Base-by-base conservation (phyloP, 306 rosid genomes). In the Begonia fuchsioides region DNA sequence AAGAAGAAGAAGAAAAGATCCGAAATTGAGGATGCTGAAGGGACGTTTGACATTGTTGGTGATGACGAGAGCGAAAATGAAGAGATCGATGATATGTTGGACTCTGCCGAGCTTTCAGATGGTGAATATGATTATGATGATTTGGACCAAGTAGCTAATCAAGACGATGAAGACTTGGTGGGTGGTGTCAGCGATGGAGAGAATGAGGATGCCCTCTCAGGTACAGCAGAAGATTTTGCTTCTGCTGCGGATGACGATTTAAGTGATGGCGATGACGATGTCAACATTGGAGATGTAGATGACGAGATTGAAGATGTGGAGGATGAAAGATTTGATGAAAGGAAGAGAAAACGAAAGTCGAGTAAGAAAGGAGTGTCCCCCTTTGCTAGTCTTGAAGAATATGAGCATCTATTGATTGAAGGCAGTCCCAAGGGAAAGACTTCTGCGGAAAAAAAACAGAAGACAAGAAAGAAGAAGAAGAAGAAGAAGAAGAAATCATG, bases 61-160 rank as follows among this genome's bases (percentile, higher is more conserved):
- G 81, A 59, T 11, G 86, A 81, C 47, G 96, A 92, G 47, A 92
- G 96, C 43, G 96, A 85, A 39, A 79, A 82, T 1, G 96, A 85
- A 65, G 98, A 92, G 73, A 82, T 85, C 50, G 93, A 85, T 53
- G 53, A 75, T 62, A 26, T 90, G 66, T 66, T 90, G 76, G 96
- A 85, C 49, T 67, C 93, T 47, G 65, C 87, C 19, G 49, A 74
- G 41, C 63, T 52, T 10, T 54, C 86, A 32, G 87, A 66, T 6
- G 72, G 74, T n/a, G 92, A 68, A 49, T 79, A 75, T 54, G 93
- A 82, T 57, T 82, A 82, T 17, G 93, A 92, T 62, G 93, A 92
- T 65, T 82, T 82, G 46, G 98, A 85, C 65, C 54, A 58, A 43
- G 78, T 85, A 35, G 83, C 75, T 9, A 38, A 66, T 49, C 93